Evolutionary conservation across 1,284 basidiomycete species (phyloP), one percentile per base, ranked within the genome.

Genomic region (Cutaneotrichosporon sp.): DNA sequence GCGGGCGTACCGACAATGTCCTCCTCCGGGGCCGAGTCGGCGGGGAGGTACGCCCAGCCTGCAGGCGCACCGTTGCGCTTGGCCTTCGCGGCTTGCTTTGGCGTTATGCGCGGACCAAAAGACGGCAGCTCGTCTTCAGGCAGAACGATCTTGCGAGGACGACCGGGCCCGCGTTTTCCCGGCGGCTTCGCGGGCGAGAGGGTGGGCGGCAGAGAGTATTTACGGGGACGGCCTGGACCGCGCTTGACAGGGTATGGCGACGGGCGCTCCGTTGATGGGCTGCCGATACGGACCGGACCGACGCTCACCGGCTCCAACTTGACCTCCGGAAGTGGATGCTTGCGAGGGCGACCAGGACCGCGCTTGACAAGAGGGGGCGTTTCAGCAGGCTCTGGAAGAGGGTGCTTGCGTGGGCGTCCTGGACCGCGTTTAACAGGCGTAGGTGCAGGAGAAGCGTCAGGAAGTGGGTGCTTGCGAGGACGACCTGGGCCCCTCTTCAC

Each of bases 61-160:
- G 59, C 61, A 3, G 68, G 68, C n/a, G 64, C 68, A 14, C 68
- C 68, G 49, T 65, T 70, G 19, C 67, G 54, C 46, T 56, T 60
- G 3, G 45, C 35, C 45, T 52, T 55, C 46, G 44, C 29, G 10
- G 24, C 47, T 35, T 52, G 47, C 39, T 49, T 49, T 4, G 48
- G 22, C n/a, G 48, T 41, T 29, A 41, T 38, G 16, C 48, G 39
- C 10, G 25, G 34, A 11, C 25, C 34, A 8, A 38, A 35, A 11
- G 16, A 9, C 7, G n/a, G 46, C 25, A 35, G 22, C 20, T 35
- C 42, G 17, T 34, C 41, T 14, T 47, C 45, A 4, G 38, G 47
- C 19, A 16, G 46, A 7, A 49, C 46, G 39, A 52, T n/a, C 37
- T 51, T 52, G 31, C 47, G 53, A 0, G 57, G 57, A 5, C 57